Conservation (phyloP, 2,329 filamentous ascomycete species). For the Biscogniauxia marginata region DNA sequence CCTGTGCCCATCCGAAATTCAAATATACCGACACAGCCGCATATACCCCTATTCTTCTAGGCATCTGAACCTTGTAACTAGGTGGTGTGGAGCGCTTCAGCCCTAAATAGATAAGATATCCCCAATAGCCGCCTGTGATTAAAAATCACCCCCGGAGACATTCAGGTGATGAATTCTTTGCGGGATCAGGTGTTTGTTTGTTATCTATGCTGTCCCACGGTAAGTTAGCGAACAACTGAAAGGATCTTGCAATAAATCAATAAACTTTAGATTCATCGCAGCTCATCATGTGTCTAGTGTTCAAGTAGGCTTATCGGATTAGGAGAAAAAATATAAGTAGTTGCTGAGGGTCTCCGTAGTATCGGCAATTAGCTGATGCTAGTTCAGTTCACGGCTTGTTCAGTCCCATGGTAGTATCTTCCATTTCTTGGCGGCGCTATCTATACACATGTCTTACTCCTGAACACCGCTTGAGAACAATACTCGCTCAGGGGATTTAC, state of each 20-base stretch:
- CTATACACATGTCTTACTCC: background rate
- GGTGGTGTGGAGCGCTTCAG: background rate
- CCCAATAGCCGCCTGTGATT: background rate
- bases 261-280: background rate
- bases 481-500: background rate
- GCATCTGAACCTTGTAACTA: background rate
- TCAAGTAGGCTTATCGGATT: background rate
- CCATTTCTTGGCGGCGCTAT: background rate
- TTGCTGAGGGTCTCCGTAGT: background rate
- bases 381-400: background rate
- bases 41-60: background rate
- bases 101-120: background rate
- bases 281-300: background rate
- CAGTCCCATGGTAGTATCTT: background rate
- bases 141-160: background rate
- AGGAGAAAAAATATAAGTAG: background rate
- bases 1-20: background rate
- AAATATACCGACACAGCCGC: background rate
- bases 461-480: background rate
- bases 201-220: background rate
- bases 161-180: background rate
- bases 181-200: background rate
- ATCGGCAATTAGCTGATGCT: background rate
- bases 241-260: background rate
- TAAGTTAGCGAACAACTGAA: background rate